These are phyloP conservation scores for Neurospora sp. DNA, from an alignment of 2,329 filamentous ascomycete species.

Conservation along the genomic window DNA sequence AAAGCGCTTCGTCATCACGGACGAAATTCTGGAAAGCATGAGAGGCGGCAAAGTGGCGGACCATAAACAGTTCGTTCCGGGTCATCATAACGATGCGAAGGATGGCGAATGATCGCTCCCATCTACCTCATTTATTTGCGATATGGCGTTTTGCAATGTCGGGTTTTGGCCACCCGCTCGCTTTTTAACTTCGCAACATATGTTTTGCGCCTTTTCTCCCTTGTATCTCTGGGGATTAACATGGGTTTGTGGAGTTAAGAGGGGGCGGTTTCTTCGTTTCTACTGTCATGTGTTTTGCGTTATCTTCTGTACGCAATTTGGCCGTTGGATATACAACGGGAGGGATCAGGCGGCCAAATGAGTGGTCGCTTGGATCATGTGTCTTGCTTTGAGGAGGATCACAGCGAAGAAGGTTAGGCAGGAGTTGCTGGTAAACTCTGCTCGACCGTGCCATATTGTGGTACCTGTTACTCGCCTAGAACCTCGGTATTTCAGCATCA, in stretches of 20 bases:
- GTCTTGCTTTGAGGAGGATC: not conserved
- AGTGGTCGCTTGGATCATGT: not conserved
- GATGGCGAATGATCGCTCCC: not conserved
- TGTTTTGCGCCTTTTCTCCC: not conserved
- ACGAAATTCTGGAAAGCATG: constrained; percentile 1
- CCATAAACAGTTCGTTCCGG: not conserved
- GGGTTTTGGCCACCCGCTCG: not conserved
- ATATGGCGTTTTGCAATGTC: not conserved
- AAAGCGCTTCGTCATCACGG: constrained; percentile 6
- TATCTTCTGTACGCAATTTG: not conserved
- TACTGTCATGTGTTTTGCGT: not conserved
- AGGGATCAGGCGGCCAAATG: not conserved
- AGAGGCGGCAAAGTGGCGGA: not conserved
- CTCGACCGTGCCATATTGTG: constrained; percentile 15
- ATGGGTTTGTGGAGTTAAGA: not conserved
- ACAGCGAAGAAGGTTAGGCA: constrained; percentile 3
- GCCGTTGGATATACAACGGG: not conserved
- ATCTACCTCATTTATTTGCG: not conserved
- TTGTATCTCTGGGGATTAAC: not conserved
- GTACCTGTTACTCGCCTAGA: not conserved
- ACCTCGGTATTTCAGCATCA: not conserved
- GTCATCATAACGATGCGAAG: not conserved
- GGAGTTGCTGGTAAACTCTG: constrained; percentile 7
- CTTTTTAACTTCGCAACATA: not conserved
- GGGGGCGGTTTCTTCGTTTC: not conserved